Conservation (phyloP, 495 filamentous ascomycete species). For the Penicillium silybi region DNA sequence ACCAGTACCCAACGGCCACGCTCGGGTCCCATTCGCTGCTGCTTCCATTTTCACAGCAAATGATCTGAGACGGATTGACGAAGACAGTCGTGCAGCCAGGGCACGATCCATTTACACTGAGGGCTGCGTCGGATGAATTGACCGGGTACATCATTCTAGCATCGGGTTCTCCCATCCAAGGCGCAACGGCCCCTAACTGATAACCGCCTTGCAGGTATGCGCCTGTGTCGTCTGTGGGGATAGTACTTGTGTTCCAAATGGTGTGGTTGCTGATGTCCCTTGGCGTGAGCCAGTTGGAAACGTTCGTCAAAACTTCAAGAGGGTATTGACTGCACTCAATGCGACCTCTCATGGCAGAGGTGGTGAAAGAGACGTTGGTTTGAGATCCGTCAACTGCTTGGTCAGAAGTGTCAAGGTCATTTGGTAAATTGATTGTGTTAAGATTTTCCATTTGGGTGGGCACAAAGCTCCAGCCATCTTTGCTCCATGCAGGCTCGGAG, state of each 20-base stretch:
- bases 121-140: not conserved
- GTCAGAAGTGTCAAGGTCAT: not conserved
- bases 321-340: slow-evolving; percentile 23
- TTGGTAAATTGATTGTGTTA: not conserved
- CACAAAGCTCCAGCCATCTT: slow-evolving; percentile 35
- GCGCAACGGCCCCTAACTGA: slow-evolving; percentile 5
- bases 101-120: slow-evolving; percentile 1
- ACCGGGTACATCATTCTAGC: slow-evolving; percentile 8
- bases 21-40: slow-evolving; percentile 1
- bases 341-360: slow-evolving; percentile 25
- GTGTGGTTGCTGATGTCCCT: slow-evolving; percentile 16
- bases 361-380: slow-evolving; percentile 24
- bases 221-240: not conserved
- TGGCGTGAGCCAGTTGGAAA: slow-evolving; percentile 20
- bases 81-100: slow-evolving; percentile 21
- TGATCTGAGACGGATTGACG: slow-evolving; percentile 14
- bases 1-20: slow-evolving; percentile 30
- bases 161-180: not conserved
- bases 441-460: slow-evolving; percentile 14
- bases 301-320: slow-evolving; percentile 10
- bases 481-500: slow-evolving; percentile 32
- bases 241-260: slow-evolving; percentile 9
- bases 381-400: not conserved
- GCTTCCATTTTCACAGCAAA: slow-evolving; percentile 31
- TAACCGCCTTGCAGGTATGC: slow-evolving; percentile 6